Evolutionary conservation across 1,284 basidiomycete species (phyloP).

Genomic region (Tranzscheliella williamsii): DNA sequence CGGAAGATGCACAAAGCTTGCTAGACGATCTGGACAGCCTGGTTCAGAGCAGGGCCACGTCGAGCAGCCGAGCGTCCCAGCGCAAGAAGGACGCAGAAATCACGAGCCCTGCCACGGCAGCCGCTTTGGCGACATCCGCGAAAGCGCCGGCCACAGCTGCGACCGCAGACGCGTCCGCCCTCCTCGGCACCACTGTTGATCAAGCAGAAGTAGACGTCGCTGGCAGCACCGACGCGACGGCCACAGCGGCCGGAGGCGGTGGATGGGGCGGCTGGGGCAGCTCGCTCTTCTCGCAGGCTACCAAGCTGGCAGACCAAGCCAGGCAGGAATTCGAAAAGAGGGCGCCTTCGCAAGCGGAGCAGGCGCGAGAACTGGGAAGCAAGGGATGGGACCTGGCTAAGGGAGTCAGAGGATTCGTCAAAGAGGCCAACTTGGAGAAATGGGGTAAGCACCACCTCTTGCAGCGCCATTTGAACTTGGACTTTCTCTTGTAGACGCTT

Average conservation of each 20-base stretch:
- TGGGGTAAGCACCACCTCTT: constrained; percentile 14
- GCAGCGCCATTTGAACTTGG: neutral
- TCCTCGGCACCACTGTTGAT: neutral
- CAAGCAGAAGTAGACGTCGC: neutral
- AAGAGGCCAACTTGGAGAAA: constrained; percentile 49
- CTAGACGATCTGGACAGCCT: constrained; percentile 58
- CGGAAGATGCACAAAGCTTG: constrained; percentile 55
- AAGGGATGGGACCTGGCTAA: constrained; percentile 50
- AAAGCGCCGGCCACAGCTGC: constrained; percentile 1
- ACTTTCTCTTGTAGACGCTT: no score
- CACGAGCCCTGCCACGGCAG: neutral
- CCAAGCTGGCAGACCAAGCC: constrained; percentile 57
- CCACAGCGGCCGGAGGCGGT: constrained; percentile 71
- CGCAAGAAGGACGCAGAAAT: constrained; percentile 21
- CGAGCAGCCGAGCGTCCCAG: constrained; percentile 22
- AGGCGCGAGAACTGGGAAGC: constrained; percentile 27
- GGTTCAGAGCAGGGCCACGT: constrained; percentile 50
- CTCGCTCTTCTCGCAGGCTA: constrained; percentile 65
- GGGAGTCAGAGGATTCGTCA: constrained; percentile 48
- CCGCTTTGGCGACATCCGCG: neutral
- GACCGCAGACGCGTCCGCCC: neutral
- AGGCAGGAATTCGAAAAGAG: constrained; percentile 55
- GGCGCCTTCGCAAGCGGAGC: constrained; percentile 32
- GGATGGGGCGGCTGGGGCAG: constrained; percentile 70
- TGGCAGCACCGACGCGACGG: neutral